phyloP scores from a whole-genome alignment of 805 yeast species.

The Yarrowia hollandica region DNA sequence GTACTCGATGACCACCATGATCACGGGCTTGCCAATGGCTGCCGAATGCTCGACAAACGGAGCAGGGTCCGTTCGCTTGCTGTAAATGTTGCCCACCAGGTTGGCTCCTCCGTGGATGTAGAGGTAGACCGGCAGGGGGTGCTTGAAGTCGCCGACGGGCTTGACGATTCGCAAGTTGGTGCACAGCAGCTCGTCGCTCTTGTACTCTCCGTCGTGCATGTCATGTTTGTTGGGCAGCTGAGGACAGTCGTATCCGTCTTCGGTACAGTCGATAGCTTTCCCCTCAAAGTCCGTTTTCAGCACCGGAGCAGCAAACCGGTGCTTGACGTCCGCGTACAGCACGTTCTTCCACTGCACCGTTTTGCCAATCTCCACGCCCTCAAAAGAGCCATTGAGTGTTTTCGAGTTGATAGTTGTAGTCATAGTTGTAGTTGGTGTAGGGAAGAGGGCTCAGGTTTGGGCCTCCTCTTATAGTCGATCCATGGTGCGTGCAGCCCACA shows the following conservation, averaged over 20 bases:
- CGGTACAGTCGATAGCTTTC: not conserved
- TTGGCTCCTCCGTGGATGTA: constrained; percentile 44
- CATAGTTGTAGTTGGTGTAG: not conserved
- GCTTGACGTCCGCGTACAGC: constrained; percentile 18
- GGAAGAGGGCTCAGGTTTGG: not conserved
- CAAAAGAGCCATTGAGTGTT: constrained; percentile 1
- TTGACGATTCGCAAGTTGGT: constrained; percentile 37
- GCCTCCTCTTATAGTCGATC: not conserved
- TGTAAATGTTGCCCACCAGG: constrained; percentile 38
- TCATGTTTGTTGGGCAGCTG: constrained; percentile 23
- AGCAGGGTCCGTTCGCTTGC: constrained; percentile 36
- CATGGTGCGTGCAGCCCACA: constrained; percentile 4
- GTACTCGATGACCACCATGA: constrained; percentile 44
- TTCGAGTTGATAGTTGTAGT: constrained; percentile 6
- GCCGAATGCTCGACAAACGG: constrained; percentile 35
- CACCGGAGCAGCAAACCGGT: constrained; percentile 9
- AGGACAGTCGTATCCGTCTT: constrained; percentile 18
- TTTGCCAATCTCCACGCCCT: not conserved
- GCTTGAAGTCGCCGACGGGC: constrained; percentile 29
- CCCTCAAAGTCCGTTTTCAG: not conserved
- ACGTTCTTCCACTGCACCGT: constrained; percentile 20
- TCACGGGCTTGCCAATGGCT: constrained; percentile 35
- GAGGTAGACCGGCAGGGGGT: constrained; percentile 41
- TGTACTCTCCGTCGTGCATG: constrained; percentile 15
- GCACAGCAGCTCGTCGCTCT: constrained; percentile 37